These are phyloP conservation scores for Rhynchospora tenuis DNA, from an alignment of 176 grass and related monocot species.

Conservation along the genomic window DNA sequence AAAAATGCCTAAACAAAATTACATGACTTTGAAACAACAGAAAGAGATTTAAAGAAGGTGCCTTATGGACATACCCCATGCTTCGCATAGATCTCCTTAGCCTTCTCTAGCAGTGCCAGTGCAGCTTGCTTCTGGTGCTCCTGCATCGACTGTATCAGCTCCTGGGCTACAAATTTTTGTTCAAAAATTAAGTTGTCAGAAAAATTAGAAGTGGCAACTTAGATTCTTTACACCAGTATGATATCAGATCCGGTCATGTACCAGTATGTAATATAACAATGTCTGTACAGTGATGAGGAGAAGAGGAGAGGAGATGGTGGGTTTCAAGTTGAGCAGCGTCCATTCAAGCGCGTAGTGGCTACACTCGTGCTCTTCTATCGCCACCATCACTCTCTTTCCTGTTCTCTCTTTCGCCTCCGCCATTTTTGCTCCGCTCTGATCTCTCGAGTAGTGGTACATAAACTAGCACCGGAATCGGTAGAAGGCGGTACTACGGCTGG, in stretches of 20 bases:
- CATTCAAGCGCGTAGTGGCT: conserved; percentile 46
- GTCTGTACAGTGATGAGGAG: conserved; percentile 43
- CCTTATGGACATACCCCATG: conserved; percentile 38
- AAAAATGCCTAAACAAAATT: background rate
- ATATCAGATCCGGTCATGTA: background rate
- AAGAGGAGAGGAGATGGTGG: conserved; percentile 29
- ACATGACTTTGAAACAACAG: background rate
- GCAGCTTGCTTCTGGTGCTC: conserved; percentile 49
- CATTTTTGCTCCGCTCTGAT: background rate
- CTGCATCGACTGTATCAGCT: conserved; percentile 49
- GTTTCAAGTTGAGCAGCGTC: conserved; percentile 33
- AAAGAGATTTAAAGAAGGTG: background rate
- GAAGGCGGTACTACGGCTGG: background rate
- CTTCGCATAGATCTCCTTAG: conserved; percentile 35
- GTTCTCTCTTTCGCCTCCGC: background rate
- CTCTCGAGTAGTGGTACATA: conserved; percentile 54
- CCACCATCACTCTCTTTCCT: conserved; percentile 42
- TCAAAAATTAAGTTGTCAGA: background rate
- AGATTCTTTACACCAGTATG: too few relatives aligned
- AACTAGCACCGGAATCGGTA: background rate
- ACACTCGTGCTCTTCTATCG: conserved; percentile 54
- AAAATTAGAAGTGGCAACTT: too few relatives aligned
- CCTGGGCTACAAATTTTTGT: conserved; percentile 25
- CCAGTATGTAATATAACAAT: too few relatives aligned
- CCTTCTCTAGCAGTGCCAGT: conserved; percentile 40